A percentile compares a stretch with the other conserved stretches of the same genome.
Evolutionary conservation across 495 filamentous ascomycete species (phyloP).

Genomic region (Rusavskia elegans): DNA sequence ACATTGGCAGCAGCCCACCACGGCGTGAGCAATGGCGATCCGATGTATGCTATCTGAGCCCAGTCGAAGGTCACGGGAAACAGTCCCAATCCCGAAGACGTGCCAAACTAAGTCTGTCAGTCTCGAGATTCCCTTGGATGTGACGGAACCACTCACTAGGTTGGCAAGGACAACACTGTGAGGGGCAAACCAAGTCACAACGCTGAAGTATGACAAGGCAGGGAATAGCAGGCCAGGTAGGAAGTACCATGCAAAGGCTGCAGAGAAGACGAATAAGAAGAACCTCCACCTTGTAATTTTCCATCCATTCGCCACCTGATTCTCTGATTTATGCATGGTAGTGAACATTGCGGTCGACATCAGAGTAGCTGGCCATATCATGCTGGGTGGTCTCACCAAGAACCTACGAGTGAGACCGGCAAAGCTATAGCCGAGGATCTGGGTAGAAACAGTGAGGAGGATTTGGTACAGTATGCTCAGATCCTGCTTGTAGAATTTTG

Average conservation of each 20-base stretch:
- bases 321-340: conserved; percentile 71
- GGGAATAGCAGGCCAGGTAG: conserved; percentile 73
- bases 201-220: conserved; percentile 77
- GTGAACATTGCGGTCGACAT: conserved; percentile 79
- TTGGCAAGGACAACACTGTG: conserved; percentile 63
- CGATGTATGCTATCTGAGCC: conserved; percentile 84
- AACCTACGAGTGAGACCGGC: conserved; percentile 64
- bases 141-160: conserved; percentile 23
- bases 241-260: conserved; percentile 63
- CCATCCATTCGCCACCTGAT: conserved; percentile 73
- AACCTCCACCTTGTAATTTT: conserved; percentile 65
- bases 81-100: conserved; percentile 69
- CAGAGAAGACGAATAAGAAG: conserved; percentile 55
- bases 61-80: conserved; percentile 88
- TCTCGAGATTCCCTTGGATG: background rate
- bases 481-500: conserved; percentile 72
- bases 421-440: conserved; percentile 72
- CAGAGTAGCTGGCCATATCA: conserved; percentile 85
- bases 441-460: conserved; percentile 66
- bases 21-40: conserved; percentile 70
- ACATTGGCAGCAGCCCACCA: conserved; percentile 91
- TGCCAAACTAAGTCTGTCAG: conserved; percentile 42
- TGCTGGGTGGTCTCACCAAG: conserved; percentile 68
- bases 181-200: conserved; percentile 82
- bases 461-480: conserved; percentile 60